Percentiles rank a stretch among this genome's conserved stretches.
phyloP scores from a whole-genome alignment of 2,329 filamentous ascomycete species.

The Talaromyces sp. region DNA sequence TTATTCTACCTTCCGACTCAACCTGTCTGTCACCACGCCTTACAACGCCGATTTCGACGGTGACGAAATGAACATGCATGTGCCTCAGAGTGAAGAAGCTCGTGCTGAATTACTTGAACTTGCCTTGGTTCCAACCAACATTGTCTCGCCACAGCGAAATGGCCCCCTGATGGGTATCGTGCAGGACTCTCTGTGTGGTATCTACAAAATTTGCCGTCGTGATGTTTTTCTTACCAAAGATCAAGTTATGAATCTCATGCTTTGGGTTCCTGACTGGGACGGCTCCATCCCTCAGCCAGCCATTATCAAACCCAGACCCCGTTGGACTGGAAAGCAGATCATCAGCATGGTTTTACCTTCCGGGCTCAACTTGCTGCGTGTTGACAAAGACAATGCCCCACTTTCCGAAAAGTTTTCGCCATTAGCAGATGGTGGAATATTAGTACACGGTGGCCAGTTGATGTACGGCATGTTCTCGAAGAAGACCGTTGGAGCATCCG shows the following conservation, averaged over 20 bases:
- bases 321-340: constrained; percentile 98
- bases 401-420: constrained; percentile 56
- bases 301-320: constrained; percentile 86
- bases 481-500: constrained; percentile 86
- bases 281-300: constrained; percentile 88
- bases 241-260: constrained; percentile 90
- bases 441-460: constrained; percentile 82
- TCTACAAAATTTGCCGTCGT: constrained; percentile 92
- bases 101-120: constrained; percentile 90
- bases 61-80: constrained; percentile 99
- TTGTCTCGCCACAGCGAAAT: constrained; percentile 96
- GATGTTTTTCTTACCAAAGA: constrained; percentile 89
- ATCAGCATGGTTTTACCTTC: constrained; percentile 87
- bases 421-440: constrained; percentile 69
- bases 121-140: constrained; percentile 96
- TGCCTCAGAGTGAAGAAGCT: constrained; percentile 95
- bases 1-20: constrained; percentile 96
- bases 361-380: constrained; percentile 73
- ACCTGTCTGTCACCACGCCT: constrained; percentile 93
- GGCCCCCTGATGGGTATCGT: constrained; percentile 99
- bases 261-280: constrained; percentile 98
- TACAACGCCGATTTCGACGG: constrained; percentile 99
- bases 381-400: constrained; percentile 58
- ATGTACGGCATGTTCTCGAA: constrained; percentile 89
- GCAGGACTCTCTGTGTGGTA: constrained; percentile 92